phyloP scores from a whole-genome alignment of 129 eudicot species.

The Gnaphalium uliginosum region DNA sequence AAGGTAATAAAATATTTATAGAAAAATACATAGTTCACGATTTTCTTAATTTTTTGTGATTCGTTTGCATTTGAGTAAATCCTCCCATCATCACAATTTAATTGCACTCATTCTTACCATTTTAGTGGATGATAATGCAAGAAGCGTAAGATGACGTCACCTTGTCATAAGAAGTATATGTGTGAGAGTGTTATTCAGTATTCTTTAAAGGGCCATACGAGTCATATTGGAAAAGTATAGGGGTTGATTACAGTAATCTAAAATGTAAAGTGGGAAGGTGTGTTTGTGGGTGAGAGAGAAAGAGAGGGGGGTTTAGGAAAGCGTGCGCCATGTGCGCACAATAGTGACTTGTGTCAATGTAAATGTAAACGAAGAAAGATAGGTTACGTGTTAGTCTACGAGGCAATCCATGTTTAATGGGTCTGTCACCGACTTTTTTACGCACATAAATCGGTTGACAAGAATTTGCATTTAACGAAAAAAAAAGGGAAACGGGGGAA shows the following conservation, averaged over 20 bases:
- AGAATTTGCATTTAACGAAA: constrained; percentile 7
- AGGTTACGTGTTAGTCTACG: constrained; percentile 31
- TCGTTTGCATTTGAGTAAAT: neutral
- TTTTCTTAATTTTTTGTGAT: neutral
- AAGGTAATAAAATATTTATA: too few species aligned
- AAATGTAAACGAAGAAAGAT: constrained; percentile 4
- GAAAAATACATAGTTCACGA: neutral
- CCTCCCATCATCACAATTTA: too few species aligned
- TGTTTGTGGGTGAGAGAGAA: constrained; percentile 12
- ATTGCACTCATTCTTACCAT: neutral
- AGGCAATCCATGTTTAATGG: constrained; percentile 6
- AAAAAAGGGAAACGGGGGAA: too few species aligned
- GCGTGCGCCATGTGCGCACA: constrained; percentile 37
- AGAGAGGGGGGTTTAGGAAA: constrained; percentile 11
- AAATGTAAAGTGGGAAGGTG: constrained; percentile 25
- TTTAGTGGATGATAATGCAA: neutral
- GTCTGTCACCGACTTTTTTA: constrained; percentile 28
- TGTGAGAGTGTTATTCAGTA: neutral
- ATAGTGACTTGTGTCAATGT: constrained; percentile 29
- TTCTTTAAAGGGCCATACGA: neutral
- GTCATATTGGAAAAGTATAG: constrained; percentile 4
- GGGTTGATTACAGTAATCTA: neutral
- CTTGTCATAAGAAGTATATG: neutral
- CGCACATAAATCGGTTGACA: constrained; percentile 10
- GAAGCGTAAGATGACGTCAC: neutral